Conservation (phyloP, 2,329 filamentous ascomycete species). For the Thielaviopsis euricoi region DNA sequence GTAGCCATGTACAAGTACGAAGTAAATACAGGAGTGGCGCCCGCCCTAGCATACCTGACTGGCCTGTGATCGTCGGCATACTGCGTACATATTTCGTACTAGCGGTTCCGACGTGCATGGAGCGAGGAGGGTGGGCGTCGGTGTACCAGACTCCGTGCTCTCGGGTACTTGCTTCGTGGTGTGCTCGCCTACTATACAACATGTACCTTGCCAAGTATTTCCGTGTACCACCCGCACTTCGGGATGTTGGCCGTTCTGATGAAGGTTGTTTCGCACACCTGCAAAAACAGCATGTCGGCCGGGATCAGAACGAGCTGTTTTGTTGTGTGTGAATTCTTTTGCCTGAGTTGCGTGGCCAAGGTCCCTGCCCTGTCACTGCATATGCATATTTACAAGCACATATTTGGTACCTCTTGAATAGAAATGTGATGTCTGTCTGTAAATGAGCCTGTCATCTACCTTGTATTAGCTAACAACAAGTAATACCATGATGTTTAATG, state of each 20-base stretch:
- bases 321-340: background rate
- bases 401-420: too few relatives aligned
- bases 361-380: background rate
- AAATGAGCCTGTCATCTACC: background rate
- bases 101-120: background rate
- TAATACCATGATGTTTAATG: background rate
- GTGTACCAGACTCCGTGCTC: background rate
- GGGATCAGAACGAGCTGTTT: background rate
- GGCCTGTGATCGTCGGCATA: background rate
- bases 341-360: background rate
- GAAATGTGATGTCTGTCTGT: background rate
- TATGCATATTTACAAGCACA: too few relatives aligned
- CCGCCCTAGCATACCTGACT: background rate
- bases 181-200: background rate
- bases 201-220: background rate
- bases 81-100: background rate
- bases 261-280: background rate
- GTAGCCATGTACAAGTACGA: background rate
- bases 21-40: background rate
- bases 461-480: too few relatives aligned
- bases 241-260: background rate
- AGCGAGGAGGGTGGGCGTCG: background rate
- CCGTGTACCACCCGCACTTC: background rate
- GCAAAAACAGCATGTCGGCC: background rate
- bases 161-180: background rate